Evolutionary conservation across 176 grass and related monocot species (phyloP).

Genomic region (Carex parvula): DNA sequence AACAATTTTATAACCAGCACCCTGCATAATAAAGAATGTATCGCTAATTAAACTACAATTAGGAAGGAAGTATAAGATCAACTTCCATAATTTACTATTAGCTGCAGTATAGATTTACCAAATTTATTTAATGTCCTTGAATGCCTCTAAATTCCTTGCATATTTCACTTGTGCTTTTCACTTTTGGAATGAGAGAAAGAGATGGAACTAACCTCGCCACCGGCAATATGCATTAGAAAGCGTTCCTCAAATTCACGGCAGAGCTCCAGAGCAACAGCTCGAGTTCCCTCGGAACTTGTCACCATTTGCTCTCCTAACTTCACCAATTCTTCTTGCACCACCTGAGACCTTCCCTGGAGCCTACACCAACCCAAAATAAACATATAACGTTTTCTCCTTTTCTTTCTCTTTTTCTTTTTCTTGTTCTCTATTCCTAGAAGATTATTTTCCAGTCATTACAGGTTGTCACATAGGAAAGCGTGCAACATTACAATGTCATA

Average conservation of each 20-base stretch:
- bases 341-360: constrained; percentile 88
- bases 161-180: background rate
- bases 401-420: background rate
- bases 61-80: background rate
- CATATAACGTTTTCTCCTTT: background rate
- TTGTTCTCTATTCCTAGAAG: background rate
- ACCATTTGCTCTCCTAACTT: constrained; percentile 85
- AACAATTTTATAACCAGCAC: constrained; percentile 89
- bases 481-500: background rate
- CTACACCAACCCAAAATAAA: constrained; percentile 31
- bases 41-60: background rate
- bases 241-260: constrained; percentile 86
- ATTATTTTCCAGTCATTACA: background rate
- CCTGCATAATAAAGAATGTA: constrained; percentile 35
- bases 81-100: background rate
- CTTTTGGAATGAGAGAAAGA: background rate
- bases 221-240: constrained; percentile 81
- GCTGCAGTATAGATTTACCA: background rate
- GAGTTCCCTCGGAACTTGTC: constrained; percentile 74
- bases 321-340: constrained; percentile 80
- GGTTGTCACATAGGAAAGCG: background rate
- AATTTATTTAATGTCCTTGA: background rate
- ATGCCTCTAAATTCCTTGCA: no score
- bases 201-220: constrained; percentile 67
- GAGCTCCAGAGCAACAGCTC: constrained; percentile 80